Evolutionary conservation across 371 early-diverging fungal genomes (phyloP), one percentile per base, ranked within the genome.

Genomic region (Capniomyces stellatus): DNA sequence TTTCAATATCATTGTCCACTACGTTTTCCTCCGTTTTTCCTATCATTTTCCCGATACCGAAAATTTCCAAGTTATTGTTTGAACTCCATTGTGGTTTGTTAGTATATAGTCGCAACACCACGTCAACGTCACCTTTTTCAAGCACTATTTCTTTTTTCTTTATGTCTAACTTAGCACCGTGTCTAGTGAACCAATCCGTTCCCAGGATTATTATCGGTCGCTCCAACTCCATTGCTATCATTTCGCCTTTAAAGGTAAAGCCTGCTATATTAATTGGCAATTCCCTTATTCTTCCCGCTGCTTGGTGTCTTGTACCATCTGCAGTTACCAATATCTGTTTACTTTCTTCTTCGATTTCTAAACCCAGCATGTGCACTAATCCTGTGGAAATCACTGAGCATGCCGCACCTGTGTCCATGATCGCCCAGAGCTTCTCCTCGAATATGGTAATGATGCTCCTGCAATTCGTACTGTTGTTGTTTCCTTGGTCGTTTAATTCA

Each of bases 271-370:
- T 24, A 29, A 49, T 49, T 29, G 46, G 46, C 21, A 46, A 6
- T 10, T 21, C 13, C 8, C 10, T 23, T 10, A 46, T 46, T n/a
- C 25, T 63, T 64, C 10, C 80, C 81, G 39, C 75, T 74, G 62
- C 81, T 72, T 8, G 67, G 67, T 30, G 65, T 66, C 50, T 60
- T 59, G 56, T 67, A 67, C 67, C 67, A 67, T 18, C 63, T 66
- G 55, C 42, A 43, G 60, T 67, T 67, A 22, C 55, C 67, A 58
- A 63, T 67, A 41, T 67, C 25, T 46, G 46, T 8, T 46, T 8
- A n/a, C 23, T 10, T 13, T 46, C 25, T 12, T 46, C 23, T 10
- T 46, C 23, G 6, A n/a, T 19, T 10, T 10, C n/a, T 23, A 46
- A 25, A 46, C 46, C 46, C 46, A 4, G 19, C 25, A 23, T 25